phyloP scores from a whole-genome alignment of 192 early-diverging fungal species.

The Coemansia sp. region DNA sequence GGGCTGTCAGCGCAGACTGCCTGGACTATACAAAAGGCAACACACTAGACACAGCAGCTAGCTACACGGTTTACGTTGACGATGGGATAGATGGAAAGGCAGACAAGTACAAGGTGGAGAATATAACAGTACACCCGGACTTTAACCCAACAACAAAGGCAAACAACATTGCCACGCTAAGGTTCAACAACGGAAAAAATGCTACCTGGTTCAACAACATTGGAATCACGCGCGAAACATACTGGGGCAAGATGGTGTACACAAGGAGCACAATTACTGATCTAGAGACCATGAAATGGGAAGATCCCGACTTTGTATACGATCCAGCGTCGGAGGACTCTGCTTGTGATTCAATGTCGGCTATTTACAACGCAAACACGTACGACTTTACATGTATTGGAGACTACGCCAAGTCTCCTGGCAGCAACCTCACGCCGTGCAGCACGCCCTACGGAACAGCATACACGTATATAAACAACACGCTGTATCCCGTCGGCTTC shows the following conservation, averaged over 20 bases:
- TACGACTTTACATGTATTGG: slow-evolving; percentile 17
- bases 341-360: slow-evolving; percentile 16
- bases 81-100: neutral
- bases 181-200: slow-evolving; percentile 12
- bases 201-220: slow-evolving; percentile 23
- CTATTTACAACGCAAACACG: slow-evolving; percentile 19
- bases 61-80: slow-evolving; percentile 18
- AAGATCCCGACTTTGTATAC: neutral
- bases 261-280: slow-evolving; percentile 14
- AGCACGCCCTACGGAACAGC: slow-evolving; percentile 18
- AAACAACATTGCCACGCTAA: slow-evolving; percentile 33
- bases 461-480: slow-evolving; percentile 11
- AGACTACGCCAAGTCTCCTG: neutral
- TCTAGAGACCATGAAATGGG: slow-evolving; percentile 16
- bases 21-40: slow-evolving; percentile 9
- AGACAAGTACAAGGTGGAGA: neutral
- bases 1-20: slow-evolving; percentile 36
- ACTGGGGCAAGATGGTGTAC: slow-evolving; percentile 20
- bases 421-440: neutral
- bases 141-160: slow-evolving; percentile 24
- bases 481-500: slow-evolving; percentile 21
- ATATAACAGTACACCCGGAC: slow-evolving; percentile 28
- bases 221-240: neutral
- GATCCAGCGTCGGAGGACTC: neutral
- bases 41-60: slow-evolving; percentile 3